Base-by-base conservation (phyloP, 805 yeast genomes). In the Candida yuanshanica region DNA sequence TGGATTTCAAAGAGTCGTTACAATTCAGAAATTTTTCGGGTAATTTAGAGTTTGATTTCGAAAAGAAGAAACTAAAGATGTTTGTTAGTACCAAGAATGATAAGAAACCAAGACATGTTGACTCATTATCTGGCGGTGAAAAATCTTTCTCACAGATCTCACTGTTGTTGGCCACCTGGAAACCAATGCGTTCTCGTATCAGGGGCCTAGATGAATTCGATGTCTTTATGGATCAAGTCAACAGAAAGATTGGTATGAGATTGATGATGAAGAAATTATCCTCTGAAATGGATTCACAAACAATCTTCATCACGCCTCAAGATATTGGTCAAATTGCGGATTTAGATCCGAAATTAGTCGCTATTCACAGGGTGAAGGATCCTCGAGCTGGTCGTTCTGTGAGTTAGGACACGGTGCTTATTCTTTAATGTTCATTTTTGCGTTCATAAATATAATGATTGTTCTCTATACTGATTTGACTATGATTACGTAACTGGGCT, bases 121-220 rank as follows among this genome's bases (percentile, higher is more conserved):
- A 81, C 49, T 83, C 96, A 0, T 70, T 91, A 20, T 88, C 96
- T 1, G 99, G 99, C 27, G 99, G 99, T 35, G 99, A 93, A 59
- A 90, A 90, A 58, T 88, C 97, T 1, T 91, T 83, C 60, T 80
- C 96, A 0, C 99, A 95, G 59, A 81, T 91, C 47, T 85, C 97
- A 0, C 71, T 93, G 43, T 63, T 93, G 35, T 68, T 91, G 45
- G 83, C 97, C 0, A 83, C 95, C 22, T 93, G 99, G 99, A 79
- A 79, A 48, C 82, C 87, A 21, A 90, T 93, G 96, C 79, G 83
- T 46, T 82, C 95, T 0, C 77, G 85, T 42, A 75, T 93, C 16
- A 76, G 95, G 45, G 97, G 97, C 0, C 66, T 93, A 45, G 99
- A 93, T 63, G 99, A 93, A 62, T 93, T 85, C 60, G 99, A 93